These are phyloP conservation scores for Musa balbisiana DNA, from an alignment of 202 grass and related monocot species.

Conservation along the genomic window DNA sequence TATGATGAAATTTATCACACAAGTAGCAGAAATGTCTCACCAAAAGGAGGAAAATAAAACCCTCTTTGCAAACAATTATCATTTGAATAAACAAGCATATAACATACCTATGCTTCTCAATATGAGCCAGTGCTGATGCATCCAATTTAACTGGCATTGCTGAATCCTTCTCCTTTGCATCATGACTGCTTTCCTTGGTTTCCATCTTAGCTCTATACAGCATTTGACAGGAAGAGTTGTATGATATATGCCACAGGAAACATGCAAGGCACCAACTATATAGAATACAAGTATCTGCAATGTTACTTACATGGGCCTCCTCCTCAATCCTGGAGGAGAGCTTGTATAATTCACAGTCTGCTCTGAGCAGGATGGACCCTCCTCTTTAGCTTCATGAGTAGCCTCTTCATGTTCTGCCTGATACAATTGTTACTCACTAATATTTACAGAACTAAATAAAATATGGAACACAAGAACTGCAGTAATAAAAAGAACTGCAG, in stretches of 20 bases:
- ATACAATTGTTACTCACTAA: not conserved
- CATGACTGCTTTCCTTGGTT: not conserved
- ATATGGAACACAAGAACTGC: not conserved
- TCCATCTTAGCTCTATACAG: not conserved
- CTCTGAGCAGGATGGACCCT: constrained; percentile 33
- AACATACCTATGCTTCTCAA: constrained; percentile 89
- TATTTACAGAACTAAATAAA: not conserved
- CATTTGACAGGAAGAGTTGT: not conserved
- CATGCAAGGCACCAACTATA: not conserved
- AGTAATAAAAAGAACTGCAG: too few relatives aligned
- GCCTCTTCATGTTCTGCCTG: constrained; percentile 39
- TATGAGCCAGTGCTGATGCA: constrained; percentile 56
- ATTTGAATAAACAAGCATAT: not conserved
- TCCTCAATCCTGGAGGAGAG: constrained; percentile 53
- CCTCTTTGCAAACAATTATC: not conserved
- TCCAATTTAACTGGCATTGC: constrained; percentile 70
- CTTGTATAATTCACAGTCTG: constrained; percentile 35
- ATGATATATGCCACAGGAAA: not conserved
- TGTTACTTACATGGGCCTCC: constrained; percentile 52
- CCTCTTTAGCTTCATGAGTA: constrained; percentile 38
- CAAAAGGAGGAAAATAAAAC: too few relatives aligned
- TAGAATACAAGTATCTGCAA: not conserved
- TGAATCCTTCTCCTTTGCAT: constrained; percentile 25
- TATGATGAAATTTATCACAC: too few relatives aligned
- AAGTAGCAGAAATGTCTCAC: too few relatives aligned